These are phyloP conservation scores for Pyronema domesticum DNA, from an alignment of 495 filamentous ascomycete species.

Conservation along the genomic window DNA sequence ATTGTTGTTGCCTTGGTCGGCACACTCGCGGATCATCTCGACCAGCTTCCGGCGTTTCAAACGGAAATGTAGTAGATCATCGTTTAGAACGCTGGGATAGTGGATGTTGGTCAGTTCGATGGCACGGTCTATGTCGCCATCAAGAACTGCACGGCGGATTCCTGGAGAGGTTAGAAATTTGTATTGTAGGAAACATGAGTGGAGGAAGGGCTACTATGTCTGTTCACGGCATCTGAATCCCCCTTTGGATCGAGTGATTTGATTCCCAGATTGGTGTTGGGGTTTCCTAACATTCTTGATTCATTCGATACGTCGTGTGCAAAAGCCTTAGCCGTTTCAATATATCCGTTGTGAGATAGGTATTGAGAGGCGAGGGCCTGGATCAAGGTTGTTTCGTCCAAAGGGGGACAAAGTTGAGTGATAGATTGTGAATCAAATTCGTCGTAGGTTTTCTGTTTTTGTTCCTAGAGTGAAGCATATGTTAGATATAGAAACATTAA, in stretches of 20 bases:
- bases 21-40: conserved; percentile 78
- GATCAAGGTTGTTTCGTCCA: conserved; percentile 60
- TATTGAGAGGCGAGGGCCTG: conserved; percentile 41
- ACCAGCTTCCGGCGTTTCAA: conserved; percentile 82
- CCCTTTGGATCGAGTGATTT: conserved; percentile 58
- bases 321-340: conserved; percentile 86
- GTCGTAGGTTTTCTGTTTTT: conserved; percentile 27
- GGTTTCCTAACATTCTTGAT: conserved; percentile 31
- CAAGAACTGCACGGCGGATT: conserved; percentile 74
- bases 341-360: conserved; percentile 84
- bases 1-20: conserved; percentile 32
- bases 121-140: conserved; percentile 84
- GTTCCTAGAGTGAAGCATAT: conserved; percentile 4
- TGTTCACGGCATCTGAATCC: conserved; percentile 69
- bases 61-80: conserved; percentile 80
- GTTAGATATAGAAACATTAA: background rate
- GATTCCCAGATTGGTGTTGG: conserved; percentile 4
- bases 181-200: background rate
- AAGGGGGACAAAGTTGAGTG: conserved; percentile 37
- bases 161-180: conserved; percentile 29
- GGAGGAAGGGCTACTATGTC: conserved; percentile 48
- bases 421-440: conserved; percentile 35
- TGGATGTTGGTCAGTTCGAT: conserved; percentile 59
- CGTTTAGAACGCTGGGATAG: conserved; percentile 63
- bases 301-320: conserved; percentile 64